These are phyloP conservation scores for Aspergillus haitiensis DNA, from an alignment of 495 filamentous ascomycete genomes.

Conservation along the genomic window DNA sequence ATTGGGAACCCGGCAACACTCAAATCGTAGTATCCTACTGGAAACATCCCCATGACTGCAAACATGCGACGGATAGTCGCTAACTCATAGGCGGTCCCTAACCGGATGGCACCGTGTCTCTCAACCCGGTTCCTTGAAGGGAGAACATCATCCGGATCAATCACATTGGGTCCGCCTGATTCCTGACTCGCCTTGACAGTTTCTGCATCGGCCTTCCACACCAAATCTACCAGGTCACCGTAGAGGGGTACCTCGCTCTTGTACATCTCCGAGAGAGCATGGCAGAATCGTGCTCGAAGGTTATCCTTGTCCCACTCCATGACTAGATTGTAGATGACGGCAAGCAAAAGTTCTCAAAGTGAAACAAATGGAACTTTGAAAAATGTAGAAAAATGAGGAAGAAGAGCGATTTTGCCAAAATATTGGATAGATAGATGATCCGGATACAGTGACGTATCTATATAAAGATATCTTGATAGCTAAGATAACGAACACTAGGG, in stretches of 20 bases:
- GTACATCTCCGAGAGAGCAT: constrained; percentile 44
- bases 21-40: constrained; percentile 49
- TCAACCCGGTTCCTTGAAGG: constrained; percentile 38
- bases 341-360: not conserved
- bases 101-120: constrained; percentile 46
- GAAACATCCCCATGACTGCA: constrained; percentile 42
- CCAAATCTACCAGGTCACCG: constrained; percentile 37
- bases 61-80: constrained; percentile 42
- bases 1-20: constrained; percentile 42
- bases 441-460: too few species aligned
- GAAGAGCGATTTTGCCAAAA: too few species aligned
- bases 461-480: too few species aligned
- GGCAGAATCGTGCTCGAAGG: constrained; percentile 37
- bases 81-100: constrained; percentile 42
- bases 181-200: constrained; percentile 23
- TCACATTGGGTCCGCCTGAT: constrained; percentile 1
- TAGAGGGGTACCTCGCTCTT: constrained; percentile 43
- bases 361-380: not conserved
- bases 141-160: constrained; percentile 30
- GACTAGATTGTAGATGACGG: not conserved
- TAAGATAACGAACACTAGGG: too few species aligned
- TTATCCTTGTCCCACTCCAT: constrained; percentile 29
- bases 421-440: too few species aligned
- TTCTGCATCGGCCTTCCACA: constrained; percentile 33
- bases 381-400: not conserved